phyloP scores from a whole-genome alignment of 148 eudicot species.

The Rhododendron ferrugineum region DNA sequence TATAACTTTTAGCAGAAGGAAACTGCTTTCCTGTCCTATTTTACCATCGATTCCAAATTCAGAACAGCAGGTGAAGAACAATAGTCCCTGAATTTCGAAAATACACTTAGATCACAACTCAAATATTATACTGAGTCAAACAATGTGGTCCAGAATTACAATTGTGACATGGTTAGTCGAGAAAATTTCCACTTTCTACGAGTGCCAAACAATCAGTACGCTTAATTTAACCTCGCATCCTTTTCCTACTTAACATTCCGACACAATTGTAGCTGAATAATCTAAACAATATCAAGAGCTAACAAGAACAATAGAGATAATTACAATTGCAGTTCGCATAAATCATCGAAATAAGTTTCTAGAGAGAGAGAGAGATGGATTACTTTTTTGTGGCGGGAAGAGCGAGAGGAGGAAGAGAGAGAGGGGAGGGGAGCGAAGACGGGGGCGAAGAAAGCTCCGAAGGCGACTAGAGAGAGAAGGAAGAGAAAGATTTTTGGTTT shows the following conservation, averaged over 20 bases:
- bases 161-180: background rate
- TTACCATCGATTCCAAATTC: background rate
- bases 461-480: slow-evolving; percentile 34
- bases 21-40: background rate
- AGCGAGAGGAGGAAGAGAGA: slow-evolving; percentile 29
- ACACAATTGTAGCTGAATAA: background rate
- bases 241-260: background rate
- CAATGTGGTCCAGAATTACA: background rate
- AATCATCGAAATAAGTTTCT: background rate
- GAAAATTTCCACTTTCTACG: background rate
- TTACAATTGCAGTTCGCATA: background rate
- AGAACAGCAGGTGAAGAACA: background rate
- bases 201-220: background rate
- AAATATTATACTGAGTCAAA: background rate
- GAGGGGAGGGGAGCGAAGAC: slow-evolving; percentile 32
- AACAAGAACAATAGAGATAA: background rate
- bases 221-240: background rate
- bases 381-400: slow-evolving; percentile 22
- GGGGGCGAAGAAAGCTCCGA: slow-evolving; percentile 35
- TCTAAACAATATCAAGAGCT: background rate
- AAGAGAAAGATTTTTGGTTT: slow-evolving; percentile 21
- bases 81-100: background rate
- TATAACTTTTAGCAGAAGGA: background rate
- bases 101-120: background rate
- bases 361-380: background rate